Evolutionary conservation across 2,329 filamentous ascomycete genomes (phyloP), one percentile per base, ranked within the genome.

Genomic region (Xylariomycetidae sp.): DNA sequence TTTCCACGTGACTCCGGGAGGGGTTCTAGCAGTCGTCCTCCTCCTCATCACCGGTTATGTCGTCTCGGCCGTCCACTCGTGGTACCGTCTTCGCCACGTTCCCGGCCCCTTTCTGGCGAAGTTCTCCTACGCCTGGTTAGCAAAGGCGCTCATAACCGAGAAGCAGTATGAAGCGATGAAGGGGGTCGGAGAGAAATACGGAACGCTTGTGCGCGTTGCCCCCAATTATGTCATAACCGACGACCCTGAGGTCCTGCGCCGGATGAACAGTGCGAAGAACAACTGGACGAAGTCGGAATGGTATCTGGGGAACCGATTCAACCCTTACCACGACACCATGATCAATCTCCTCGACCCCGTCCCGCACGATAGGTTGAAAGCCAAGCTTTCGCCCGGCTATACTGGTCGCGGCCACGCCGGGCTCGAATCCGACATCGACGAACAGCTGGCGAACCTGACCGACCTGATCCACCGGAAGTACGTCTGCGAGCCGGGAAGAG

Each of bases 321-420:
- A 78, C 37, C 67, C 70, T 0, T 61, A 67, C n/a, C 57, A 64
- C 17, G 67, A 76, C 40, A 74, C 70, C 37, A 60, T 78, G 36
- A 63, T 76, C 44, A 70, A 61, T 15, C 56, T 64, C 16, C 56
- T 59, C 25, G 59, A 72, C 37, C 61, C 63, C 25, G 55, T 53
- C 16, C 52, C 50, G 26, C 70, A 74, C 43, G 54, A 54, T 9
- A 43, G 48, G 27, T 40, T 63, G 25, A 56, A 58, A 30, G 57
- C 61, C 14, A 65, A 68, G 41, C 59, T 70, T 3, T 7, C 32
- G 4, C 20, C 19, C 17, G 44, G 30, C 6, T 47, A 47, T 32
- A 31, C 23, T 10, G 43, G 43, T 13, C 38, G 41, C 6, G 41
- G 39, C 13, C 30, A 24, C 5, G 27, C 33, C 10, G 35, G 29